Evolutionary conservation across 2,329 filamentous ascomycete species (phyloP), one percentile per base, ranked within the genome.

Genomic region (Claviceps sp.): DNA sequence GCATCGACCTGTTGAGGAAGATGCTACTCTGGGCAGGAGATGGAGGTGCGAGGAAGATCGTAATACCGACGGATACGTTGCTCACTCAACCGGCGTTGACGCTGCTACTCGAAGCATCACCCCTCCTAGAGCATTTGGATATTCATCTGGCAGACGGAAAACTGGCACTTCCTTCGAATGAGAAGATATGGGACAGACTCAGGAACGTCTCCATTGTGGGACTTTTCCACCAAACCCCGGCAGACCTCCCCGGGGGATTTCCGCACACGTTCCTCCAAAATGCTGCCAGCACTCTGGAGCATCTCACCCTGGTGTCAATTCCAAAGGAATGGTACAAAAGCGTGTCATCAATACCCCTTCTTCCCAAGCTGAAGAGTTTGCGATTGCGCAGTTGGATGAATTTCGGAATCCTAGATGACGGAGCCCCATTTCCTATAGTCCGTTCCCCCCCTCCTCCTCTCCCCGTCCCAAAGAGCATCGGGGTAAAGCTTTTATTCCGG

Each of bases 301-400:
- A 54, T 44, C 52, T 61, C 16, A 54, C 55, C 41, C 57, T 69
- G 2, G 16, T 52, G 8, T 57, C 57, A 11, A 38, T 62, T 9
- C 58, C 59, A 8, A 50, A 50, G 38, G 51, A 52, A 22, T 63
- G 60, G 60, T 53, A 54, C 18, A 44, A 22, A 1, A 30, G 47
- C 18, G 26, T 9, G 26, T 2, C 24, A 26, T 38, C 30, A 0
- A 20, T 62, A 22, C 59, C 60, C 6, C 20, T 49, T 3, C 57
- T 68, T 53, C 61, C 63, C 4, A 58, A 57, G 3, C 52, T 68
- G 30, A 62, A 61, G 54, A 56, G 59, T 44, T 49, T 68, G 18
- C 58, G 60, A 18, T 52, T 67, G 30, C 7, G 26, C 26, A 7
- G 6, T 30, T 30, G 60, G 59, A 22, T 3, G 3, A 4, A 4